A percentile compares a stretch with the other conserved stretches of the same genome.
Conservation (phyloP, 257 asterid species). For the Paraleonurus japonicus region DNA sequence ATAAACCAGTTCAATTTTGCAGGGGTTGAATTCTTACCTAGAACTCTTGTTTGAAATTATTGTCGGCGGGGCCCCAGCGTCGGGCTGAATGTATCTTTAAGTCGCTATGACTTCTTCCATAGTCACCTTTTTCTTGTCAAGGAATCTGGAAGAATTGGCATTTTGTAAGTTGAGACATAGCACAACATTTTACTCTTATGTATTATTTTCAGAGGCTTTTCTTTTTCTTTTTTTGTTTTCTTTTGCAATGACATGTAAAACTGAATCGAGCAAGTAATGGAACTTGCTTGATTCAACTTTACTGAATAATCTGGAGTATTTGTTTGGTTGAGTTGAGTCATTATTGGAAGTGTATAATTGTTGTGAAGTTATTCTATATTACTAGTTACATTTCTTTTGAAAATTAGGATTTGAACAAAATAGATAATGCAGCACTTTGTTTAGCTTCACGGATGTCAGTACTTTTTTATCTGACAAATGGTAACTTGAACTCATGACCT, state of each 20-base stretch:
- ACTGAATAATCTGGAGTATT: slow-evolving; percentile 8
- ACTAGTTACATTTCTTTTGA: background rate
- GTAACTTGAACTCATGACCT: too few species aligned
- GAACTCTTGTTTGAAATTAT: slow-evolving; percentile 59
- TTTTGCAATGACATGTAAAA: background rate
- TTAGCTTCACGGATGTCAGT: too few species aligned
- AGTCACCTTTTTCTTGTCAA: slow-evolving; percentile 81
- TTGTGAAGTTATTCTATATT: slow-evolving; percentile 10
- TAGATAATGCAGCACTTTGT: too few species aligned
- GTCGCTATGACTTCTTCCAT: slow-evolving; percentile 88
- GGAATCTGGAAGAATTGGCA: slow-evolving; percentile 88
- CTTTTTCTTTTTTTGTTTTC: background rate
- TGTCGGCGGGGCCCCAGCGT: slow-evolving; percentile 72
- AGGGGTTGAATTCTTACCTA: slow-evolving; percentile 85
- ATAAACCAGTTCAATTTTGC: slow-evolving; percentile 35
- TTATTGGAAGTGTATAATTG: background rate
- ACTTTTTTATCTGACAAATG: too few species aligned
- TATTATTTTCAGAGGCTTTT: slow-evolving; percentile 3
- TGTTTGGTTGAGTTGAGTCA: background rate
- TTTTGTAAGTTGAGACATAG: slow-evolving; percentile 66
- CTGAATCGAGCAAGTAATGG: background rate
- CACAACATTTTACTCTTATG: slow-evolving; percentile 6
- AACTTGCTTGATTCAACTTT: slow-evolving; percentile 5
- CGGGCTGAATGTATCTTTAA: slow-evolving; percentile 74
- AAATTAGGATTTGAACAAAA: too few species aligned